phyloP scores from a whole-genome alignment of 1,284 basidiomycete genomes.

The Dichomitus squalens region DNA sequence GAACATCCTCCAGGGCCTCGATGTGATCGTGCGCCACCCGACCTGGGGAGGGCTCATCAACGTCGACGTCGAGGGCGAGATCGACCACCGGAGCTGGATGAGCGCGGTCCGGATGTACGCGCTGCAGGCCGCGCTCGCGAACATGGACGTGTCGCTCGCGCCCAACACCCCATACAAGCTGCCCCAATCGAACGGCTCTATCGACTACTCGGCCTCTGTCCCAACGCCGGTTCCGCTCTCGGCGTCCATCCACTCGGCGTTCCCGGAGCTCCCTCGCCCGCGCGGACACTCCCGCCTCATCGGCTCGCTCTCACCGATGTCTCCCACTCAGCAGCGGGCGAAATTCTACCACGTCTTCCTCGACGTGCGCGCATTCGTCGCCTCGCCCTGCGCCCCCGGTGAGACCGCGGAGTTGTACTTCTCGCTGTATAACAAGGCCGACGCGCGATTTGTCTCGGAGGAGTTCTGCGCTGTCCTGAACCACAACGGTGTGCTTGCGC shows the following conservation, averaged over 20 bases:
- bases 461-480: constrained; percentile 92
- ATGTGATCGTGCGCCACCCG: constrained; percentile 95
- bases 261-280: constrained; percentile 55
- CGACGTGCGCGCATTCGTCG: constrained; percentile 90
- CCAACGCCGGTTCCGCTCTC: constrained; percentile 56
- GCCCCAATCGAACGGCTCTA: constrained; percentile 28
- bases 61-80: constrained; percentile 80
- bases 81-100: constrained; percentile 78
- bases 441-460: constrained; percentile 89
- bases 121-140: constrained; percentile 84
- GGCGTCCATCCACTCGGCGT: constrained; percentile 57
- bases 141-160: constrained; percentile 60
- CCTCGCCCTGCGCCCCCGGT: constrained; percentile 85
- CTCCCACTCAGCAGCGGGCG: constrained; percentile 44
- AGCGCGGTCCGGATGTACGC: constrained; percentile 88
- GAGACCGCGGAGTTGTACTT: constrained; percentile 95
- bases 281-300: constrained; percentile 52
- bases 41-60: constrained; percentile 87
- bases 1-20: constrained; percentile 90
- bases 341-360: constrained; percentile 90
- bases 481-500: constrained; percentile 86
- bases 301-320: constrained; percentile 42
- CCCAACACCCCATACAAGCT: constrained; percentile 31
- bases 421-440: constrained; percentile 87
- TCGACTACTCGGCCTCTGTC: constrained; percentile 39